These are phyloP conservation scores for Paecilomyces sp. DNA, from an alignment of 2,329 filamentous ascomycete genomes.

Conservation along the genomic window DNA sequence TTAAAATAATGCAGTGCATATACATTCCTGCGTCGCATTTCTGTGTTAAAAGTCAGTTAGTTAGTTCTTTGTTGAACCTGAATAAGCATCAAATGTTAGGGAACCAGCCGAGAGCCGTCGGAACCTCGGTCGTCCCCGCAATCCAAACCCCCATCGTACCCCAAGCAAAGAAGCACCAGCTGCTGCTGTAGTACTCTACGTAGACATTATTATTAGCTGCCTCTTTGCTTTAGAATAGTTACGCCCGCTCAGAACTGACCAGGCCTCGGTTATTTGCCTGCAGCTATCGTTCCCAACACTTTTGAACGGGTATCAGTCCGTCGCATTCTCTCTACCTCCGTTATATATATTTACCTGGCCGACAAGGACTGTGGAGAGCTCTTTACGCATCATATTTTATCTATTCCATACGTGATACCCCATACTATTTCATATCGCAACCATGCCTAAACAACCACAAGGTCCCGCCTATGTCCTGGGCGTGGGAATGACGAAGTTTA, in stretches of 20 bases:
- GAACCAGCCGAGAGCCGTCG: not conserved
- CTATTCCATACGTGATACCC: not conserved
- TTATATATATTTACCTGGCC: not conserved
- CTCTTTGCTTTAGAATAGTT: not conserved
- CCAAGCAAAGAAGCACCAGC: not conserved
- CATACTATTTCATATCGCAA: conserved; percentile 32
- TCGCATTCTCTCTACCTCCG: not conserved
- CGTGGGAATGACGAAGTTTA: conserved; percentile 99
- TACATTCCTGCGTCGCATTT: no score
- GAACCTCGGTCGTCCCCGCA: not conserved
- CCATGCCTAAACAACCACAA: conserved; percentile 45
- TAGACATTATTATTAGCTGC: not conserved
- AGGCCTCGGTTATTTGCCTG: not conserved
- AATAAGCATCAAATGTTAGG: not conserved
- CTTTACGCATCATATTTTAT: not conserved
- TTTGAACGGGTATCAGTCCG: not conserved
- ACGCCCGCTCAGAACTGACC: not conserved
- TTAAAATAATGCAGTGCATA: no score
- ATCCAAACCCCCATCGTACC: not conserved
- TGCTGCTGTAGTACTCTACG: not conserved
- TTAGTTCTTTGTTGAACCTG: not conserved
- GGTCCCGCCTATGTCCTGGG: conserved; percentile 77
- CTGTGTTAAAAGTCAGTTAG: not conserved
- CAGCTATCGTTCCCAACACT: not conserved
- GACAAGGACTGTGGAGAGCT: not conserved